phyloP scores from a whole-genome alignment of 1,284 basidiomycete species.

The Trametes sp. region DNA sequence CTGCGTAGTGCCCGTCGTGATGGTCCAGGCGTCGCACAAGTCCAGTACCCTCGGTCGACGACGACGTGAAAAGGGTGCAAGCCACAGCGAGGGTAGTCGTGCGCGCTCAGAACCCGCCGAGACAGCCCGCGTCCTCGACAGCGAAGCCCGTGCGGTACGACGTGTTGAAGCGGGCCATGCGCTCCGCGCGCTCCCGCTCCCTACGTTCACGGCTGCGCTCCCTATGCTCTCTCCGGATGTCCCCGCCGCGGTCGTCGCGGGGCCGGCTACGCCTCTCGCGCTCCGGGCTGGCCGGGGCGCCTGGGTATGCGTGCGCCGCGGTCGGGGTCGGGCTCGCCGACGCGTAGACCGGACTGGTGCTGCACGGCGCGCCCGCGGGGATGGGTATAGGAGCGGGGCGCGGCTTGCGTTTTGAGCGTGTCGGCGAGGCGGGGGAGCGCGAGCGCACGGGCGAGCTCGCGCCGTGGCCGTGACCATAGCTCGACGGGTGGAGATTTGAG shows the following conservation, averaged over 20 bases:
- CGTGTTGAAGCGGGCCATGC: constrained; percentile 35
- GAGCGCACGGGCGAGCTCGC: constrained; percentile 32
- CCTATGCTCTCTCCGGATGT: constrained; percentile 22
- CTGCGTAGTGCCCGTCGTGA: not conserved
- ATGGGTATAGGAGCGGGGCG: constrained; percentile 30
- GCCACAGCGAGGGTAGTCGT: not conserved
- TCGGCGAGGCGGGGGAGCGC: constrained; percentile 29
- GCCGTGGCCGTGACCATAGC: not conserved
- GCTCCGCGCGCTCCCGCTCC: constrained; percentile 29
- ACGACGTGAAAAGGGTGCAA: not conserved
- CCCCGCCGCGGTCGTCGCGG: constrained; percentile 24
- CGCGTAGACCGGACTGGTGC: not conserved
- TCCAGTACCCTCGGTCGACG: not conserved
- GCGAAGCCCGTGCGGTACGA: constrained; percentile 12
- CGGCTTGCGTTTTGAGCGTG: constrained; percentile 27
- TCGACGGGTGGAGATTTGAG: constrained; percentile 9
- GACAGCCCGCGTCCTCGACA: constrained; percentile 16
- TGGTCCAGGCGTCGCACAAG: not conserved
- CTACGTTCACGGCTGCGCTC: constrained; percentile 36
- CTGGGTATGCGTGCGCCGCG: constrained; percentile 1
- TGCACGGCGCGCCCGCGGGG: constrained; percentile 19
- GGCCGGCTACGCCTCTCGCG: constrained; percentile 29
- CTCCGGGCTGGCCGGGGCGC: constrained; percentile 29
- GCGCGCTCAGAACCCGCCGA: constrained; percentile 12
- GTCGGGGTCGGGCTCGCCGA: constrained; percentile 6